Evolutionary conservation across 345 rosid species (phyloP).

Genomic region (Salix purpurea): DNA sequence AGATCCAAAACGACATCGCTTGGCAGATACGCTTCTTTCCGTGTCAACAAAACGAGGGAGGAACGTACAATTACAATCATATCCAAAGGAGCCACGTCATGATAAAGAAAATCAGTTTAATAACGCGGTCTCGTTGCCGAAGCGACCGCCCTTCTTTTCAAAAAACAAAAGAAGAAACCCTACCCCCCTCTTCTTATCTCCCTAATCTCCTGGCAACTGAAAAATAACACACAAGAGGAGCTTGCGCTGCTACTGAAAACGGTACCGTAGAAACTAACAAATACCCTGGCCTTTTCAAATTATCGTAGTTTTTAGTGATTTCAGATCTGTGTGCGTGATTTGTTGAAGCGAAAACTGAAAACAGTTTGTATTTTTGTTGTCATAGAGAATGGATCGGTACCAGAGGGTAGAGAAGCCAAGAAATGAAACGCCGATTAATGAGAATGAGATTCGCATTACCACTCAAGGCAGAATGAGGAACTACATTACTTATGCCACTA

Average conservation of each 20-base stretch:
- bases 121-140: neutral
- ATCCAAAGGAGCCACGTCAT: neutral
- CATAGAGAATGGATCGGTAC: slow-evolving; percentile 26
- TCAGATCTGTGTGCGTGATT: too few species aligned
- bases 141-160: neutral
- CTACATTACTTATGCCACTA: slow-evolving; percentile 33
- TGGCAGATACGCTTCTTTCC: neutral
- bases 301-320: too few species aligned
- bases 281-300: neutral
- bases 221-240: neutral
- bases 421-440: slow-evolving; percentile 25
- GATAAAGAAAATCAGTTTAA: neutral
- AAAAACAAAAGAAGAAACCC: neutral
- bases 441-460: slow-evolving; percentile 40
- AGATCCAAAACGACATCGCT: neutral
- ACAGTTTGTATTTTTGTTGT: neutral
- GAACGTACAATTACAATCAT: neutral
- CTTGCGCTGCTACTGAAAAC: neutral
- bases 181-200: neutral
- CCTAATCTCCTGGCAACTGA: neutral
- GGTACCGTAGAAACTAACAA: neutral
- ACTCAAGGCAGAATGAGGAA: slow-evolving; percentile 41
- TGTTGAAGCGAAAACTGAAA: too few species aligned
- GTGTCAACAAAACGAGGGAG: neutral
- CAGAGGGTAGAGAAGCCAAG: slow-evolving; percentile 37